Evolutionary conservation across 176 grass and related monocot species (phyloP).

Genomic region (Eremochloa ophiuroides): DNA sequence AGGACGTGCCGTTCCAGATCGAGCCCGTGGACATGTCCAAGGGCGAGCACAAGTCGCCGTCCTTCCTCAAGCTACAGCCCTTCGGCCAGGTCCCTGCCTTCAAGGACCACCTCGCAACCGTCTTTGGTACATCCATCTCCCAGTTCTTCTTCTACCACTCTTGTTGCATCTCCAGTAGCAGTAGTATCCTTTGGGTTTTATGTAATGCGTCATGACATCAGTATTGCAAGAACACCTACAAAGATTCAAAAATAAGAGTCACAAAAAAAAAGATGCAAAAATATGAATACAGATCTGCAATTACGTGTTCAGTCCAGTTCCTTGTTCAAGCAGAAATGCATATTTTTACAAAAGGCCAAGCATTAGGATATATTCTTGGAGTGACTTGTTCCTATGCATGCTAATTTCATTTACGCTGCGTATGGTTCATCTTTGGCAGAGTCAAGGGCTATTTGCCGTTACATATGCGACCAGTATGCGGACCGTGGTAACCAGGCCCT

Average conservation of each 20-base stretch:
- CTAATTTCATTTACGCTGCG: too few relatives aligned
- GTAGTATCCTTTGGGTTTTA: not conserved
- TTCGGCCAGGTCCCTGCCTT: conserved; percentile 94
- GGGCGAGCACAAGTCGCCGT: conserved; percentile 77
- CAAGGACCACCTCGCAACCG: conserved; percentile 68
- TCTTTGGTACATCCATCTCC: conserved; percentile 52
- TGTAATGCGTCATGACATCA: not conserved
- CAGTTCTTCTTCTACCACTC: not conserved
- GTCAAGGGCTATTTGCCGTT: conserved; percentile 87
- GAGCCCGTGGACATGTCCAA: conserved; percentile 81
- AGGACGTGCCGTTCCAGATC: conserved; percentile 75
- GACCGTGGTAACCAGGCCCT: conserved; percentile 53
- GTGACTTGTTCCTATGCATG: not conserved
- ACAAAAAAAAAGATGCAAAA: too few relatives aligned
- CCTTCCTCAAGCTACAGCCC: conserved; percentile 89
- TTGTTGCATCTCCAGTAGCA: not conserved
- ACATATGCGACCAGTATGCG: conserved; percentile 69
- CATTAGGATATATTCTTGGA: not conserved
- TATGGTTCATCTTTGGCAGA: conserved; percentile 45
- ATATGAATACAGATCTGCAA: not conserved
- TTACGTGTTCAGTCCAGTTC: not conserved
- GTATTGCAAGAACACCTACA: too few relatives aligned
- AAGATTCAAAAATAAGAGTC: too few relatives aligned
- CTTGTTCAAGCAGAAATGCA: not conserved
- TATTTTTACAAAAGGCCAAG: not conserved